Percentiles rank a stretch among this genome's conserved stretches.
Evolutionary conservation across 495 filamentous ascomycete genomes (phyloP).

Genomic region (Friedmanniomyces endolithicus): DNA sequence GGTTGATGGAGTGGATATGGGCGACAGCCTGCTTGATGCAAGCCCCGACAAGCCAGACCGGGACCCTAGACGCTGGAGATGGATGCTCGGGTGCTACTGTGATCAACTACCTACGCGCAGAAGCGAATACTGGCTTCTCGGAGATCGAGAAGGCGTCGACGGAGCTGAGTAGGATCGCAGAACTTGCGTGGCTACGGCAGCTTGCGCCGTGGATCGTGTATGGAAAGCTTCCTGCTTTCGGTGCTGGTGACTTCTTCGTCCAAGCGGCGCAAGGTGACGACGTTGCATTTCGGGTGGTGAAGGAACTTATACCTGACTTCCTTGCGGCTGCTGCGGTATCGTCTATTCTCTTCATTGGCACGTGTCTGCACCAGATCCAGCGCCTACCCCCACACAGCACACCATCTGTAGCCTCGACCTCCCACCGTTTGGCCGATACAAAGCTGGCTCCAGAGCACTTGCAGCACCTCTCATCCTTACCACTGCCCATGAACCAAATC

Average conservation of each 20-base stretch:
- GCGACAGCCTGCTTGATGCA: constrained; percentile 54
- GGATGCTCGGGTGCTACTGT: constrained; percentile 50
- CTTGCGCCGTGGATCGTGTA: constrained; percentile 81
- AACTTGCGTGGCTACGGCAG: constrained; percentile 84
- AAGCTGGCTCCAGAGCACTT: constrained; percentile 61
- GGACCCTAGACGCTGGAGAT: neutral
- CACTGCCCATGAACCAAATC: constrained; percentile 58
- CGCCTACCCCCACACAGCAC: neutral
- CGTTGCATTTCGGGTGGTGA: neutral
- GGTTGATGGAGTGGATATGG: constrained; percentile 78
- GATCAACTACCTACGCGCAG: constrained; percentile 60
- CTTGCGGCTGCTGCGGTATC: constrained; percentile 60
- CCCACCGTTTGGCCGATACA: neutral
- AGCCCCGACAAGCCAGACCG: constrained; percentile 11
- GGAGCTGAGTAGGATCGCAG: constrained; percentile 60
- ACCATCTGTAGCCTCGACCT: neutral
- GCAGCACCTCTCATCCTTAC: constrained; percentile 52
- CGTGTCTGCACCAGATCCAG: constrained; percentile 74
- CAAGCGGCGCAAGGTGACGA: constrained; percentile 32
- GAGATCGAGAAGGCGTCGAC: constrained; percentile 67
- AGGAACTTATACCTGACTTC: constrained; percentile 57
- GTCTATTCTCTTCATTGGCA: constrained; percentile 84
- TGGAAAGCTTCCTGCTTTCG: constrained; percentile 63
- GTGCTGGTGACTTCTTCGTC: constrained; percentile 72
- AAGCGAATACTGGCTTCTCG: constrained; percentile 75